Percentiles rank a stretch among this genome's conserved stretches.
These are phyloP conservation scores for Porphyrellus cyaneotinctus DNA, from an alignment of 768 basidiomycete species.

Conservation along the genomic window DNA sequence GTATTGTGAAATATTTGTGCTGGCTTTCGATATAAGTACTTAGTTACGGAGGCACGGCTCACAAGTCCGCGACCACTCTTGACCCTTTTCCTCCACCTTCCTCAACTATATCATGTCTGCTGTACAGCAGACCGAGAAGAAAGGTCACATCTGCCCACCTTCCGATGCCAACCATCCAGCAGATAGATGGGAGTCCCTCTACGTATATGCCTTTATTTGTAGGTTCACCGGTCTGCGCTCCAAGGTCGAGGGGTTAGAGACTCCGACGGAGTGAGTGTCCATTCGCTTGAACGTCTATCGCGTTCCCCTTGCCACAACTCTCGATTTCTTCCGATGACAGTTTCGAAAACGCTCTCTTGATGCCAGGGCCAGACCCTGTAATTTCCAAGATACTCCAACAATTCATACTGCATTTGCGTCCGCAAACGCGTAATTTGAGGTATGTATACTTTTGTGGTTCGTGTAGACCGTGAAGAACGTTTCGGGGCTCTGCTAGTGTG, in stretches of 20 bases:
- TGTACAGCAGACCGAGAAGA: constrained; percentile 38
- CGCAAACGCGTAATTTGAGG: constrained; percentile 89
- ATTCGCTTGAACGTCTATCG: constrained; percentile 16
- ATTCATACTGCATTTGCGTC: constrained; percentile 79
- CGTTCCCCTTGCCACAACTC: constrained; percentile 26
- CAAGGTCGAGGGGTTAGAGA: constrained; percentile 76
- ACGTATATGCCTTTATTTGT: constrained; percentile 81
- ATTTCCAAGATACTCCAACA: constrained; percentile 68
- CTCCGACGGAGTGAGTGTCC: constrained; percentile 75
- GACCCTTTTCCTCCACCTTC: constrained; percentile 34
- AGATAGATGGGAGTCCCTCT: constrained; percentile 84
- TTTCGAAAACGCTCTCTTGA: constrained; percentile 75
- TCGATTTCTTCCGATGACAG: constrained; percentile 41
- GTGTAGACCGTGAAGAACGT: constrained; percentile 22
- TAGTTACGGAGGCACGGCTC: constrained; percentile 33
- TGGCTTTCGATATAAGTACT: constrained; percentile 36
- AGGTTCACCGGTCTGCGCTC: constrained; percentile 72
- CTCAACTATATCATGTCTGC: constrained; percentile 36
- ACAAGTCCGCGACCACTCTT: constrained; percentile 34
- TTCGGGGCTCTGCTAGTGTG: constrained; percentile 46
- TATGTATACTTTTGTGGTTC: constrained; percentile 39
- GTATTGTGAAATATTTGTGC: constrained; percentile 36
- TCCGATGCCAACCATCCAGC: constrained; percentile 68
- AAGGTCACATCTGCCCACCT: constrained; percentile 50
- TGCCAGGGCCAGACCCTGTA: constrained; percentile 66